phyloP scores from a whole-genome alignment of 2,329 filamentous ascomycete genomes.

The Amesomyces nigricolor region DNA sequence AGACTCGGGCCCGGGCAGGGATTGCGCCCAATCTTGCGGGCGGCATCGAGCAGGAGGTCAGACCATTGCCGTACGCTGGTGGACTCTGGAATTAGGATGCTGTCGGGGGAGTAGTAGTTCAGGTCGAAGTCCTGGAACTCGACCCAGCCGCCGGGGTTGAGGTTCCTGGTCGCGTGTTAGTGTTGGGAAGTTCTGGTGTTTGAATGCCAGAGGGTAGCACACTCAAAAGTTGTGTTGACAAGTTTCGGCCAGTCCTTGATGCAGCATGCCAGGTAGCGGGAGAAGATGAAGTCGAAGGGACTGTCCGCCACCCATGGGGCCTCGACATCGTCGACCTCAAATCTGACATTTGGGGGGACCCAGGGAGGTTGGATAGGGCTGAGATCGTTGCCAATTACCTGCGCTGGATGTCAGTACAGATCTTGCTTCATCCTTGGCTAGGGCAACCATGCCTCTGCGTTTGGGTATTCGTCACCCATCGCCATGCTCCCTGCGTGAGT shows the following conservation, averaged over 20 bases:
- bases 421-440: not conserved
- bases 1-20: slow-evolving; percentile 24
- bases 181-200: too few relatives aligned
- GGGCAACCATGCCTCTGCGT: slow-evolving; percentile 8
- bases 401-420: too few relatives aligned
- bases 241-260: slow-evolving; percentile 30
- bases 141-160: slow-evolving; percentile 34
- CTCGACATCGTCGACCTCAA: slow-evolving; percentile 36
- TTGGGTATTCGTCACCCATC: slow-evolving; percentile 32
- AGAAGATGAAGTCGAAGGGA: slow-evolving; percentile 30
- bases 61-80: slow-evolving; percentile 20
- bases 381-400: slow-evolving; percentile 20
- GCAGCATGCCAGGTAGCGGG: slow-evolving; percentile 31
- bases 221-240: too few relatives aligned
- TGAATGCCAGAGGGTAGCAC: too few relatives aligned
- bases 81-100: slow-evolving; percentile 24
- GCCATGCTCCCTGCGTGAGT: slow-evolving; percentile 32
- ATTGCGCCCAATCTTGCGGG: slow-evolving; percentile 21
- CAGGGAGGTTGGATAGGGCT: slow-evolving; percentile 31
- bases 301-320: slow-evolving; percentile 24
- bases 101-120: slow-evolving; percentile 29
- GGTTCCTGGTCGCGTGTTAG: slow-evolving; percentile 10
- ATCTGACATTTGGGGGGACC: slow-evolving; percentile 34
- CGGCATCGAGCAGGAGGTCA: slow-evolving; percentile 18
- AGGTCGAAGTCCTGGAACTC: slow-evolving; percentile 30